Conservation (phyloP, 345 rosid genomes). For the Corchorus capsularis region DNA sequence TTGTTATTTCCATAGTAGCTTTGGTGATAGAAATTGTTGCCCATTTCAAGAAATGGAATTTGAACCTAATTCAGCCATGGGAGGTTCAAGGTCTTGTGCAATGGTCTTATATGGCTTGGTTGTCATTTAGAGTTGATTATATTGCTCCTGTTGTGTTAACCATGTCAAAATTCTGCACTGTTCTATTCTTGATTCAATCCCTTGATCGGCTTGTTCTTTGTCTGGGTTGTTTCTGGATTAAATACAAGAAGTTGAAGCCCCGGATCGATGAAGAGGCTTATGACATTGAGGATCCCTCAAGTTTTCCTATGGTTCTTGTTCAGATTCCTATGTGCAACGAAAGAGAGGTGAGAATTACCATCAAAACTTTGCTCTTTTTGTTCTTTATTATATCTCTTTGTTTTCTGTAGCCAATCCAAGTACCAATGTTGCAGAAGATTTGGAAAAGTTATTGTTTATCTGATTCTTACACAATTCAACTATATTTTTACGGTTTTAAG, state of each 20-base stretch:
- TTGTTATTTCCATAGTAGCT: conserved; percentile 58
- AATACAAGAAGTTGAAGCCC: conserved; percentile 67
- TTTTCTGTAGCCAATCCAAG: not conserved
- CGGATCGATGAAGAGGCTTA: conserved; percentile 42
- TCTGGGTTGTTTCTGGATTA: conserved; percentile 89
- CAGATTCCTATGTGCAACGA: conserved; percentile 99
- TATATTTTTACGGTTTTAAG: not conserved
- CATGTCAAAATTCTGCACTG: conserved; percentile 72
- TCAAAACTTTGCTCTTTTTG: not conserved
- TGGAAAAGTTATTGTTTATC: not conserved
- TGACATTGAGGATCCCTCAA: conserved; percentile 61
- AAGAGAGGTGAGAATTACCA: conserved; percentile 56
- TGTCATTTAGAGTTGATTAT: conserved; percentile 70
- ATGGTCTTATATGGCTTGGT: conserved; percentile 77
- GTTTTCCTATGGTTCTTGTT: conserved; percentile 86
- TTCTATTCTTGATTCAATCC: conserved; percentile 80
- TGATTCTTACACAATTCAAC: not conserved
- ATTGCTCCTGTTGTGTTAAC: conserved; percentile 63
- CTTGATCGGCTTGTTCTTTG: conserved; percentile 78
- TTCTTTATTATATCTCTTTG: not conserved
- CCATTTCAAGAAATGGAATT: conserved; percentile 71
- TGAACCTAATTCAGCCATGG: conserved; percentile 61
- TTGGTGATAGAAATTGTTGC: conserved; percentile 69
- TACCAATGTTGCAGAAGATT: not conserved
- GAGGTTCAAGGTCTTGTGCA: conserved; percentile 74